Conservation (phyloP, 169 alveolate genomes). For the Babesia sp. region DNA sequence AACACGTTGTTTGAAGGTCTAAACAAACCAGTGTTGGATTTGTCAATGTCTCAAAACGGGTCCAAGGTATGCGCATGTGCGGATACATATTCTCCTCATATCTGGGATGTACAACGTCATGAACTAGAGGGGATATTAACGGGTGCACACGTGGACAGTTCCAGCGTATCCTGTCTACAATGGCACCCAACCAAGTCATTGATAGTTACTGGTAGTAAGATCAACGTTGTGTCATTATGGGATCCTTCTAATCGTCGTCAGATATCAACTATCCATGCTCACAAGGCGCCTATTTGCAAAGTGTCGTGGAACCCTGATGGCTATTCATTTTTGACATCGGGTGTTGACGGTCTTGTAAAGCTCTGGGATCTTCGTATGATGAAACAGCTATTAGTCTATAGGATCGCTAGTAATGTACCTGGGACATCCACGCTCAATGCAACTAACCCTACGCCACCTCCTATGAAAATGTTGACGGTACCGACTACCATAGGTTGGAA, state of each 20-base stretch:
- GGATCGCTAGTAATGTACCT: conserved; percentile 31
- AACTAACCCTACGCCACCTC: conserved; percentile 44
- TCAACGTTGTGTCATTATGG: conserved; percentile 83
- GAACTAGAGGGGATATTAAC: conserved; percentile 64
- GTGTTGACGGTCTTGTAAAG: conserved; percentile 81
- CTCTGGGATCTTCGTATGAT: conserved; percentile 81
- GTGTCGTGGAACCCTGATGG: conserved; percentile 77
- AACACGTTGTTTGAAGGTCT: conserved; percentile 78
- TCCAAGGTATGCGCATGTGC: conserved; percentile 77
- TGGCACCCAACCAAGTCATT: conserved; percentile 84
- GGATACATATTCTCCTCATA: conserved; percentile 77
- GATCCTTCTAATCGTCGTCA: conserved; percentile 79
- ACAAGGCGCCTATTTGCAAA: conserved; percentile 79
- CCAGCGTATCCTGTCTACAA: conserved; percentile 77
- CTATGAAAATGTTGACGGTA: conserved; percentile 26
- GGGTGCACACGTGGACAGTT: conserved; percentile 74
- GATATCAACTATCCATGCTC: conserved; percentile 82
- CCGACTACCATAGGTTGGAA: conserved; percentile 79
- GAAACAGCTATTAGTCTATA: conserved; percentile 67
- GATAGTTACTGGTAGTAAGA: conserved; percentile 83
- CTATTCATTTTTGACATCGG: conserved; percentile 61
- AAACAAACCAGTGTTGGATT: conserved; percentile 68
- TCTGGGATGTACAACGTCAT: conserved; percentile 76
- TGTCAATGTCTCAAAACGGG: conserved; percentile 75
- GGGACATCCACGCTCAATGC: conserved; percentile 26